Evolutionary conservation across 2,329 filamentous ascomycete genomes (phyloP), one percentile per base, ranked within the genome.

Genomic region (Fusarium guadeloupense): DNA sequence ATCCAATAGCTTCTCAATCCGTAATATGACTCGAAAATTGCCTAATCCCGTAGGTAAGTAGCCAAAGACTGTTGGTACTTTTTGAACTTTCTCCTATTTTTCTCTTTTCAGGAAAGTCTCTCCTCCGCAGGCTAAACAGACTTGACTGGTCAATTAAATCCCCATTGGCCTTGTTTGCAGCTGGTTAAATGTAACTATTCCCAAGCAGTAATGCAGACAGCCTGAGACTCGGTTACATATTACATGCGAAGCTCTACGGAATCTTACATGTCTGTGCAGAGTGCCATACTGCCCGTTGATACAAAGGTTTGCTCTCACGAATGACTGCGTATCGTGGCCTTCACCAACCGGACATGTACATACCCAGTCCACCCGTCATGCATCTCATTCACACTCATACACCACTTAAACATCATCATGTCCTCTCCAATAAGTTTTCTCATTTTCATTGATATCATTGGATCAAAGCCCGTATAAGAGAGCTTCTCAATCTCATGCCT

Each of bases 371-470:
- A 21, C 23, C 9, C 23, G 9, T 17, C 31, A 21, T 39, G 9
- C n/a, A 41, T n/a, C n/a, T n/a, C 35, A 26, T 20, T 48, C 44
- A 37, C 21, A 23, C 33, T 40, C 17, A 28, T 21, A 35, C 13
- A 20, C 34, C 19, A 33, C 23, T 14, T 17, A 20, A 28, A 28
- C n/a, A n/a, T 8, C 31, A 39, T 20, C 33, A 13, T 39, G 31
- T 49, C 45, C 54, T 59, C 62, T 59, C 54, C 59, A 59, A 57
- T 56, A 62, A 37, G 46, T 66, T 62, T 64, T 59, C 53, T 67
- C 30, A 28, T 62, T 65, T 54, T 66, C 62, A 61, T 62, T 59
- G 54, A 62, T 57, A 56, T 66, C 64, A 65, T 70, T 70, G 64
- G 62, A 69, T 70, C 65, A 59, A 64, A 67, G 64, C 58, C 58